Conservation (phyloP, 2,329 filamentous ascomycete species). For the Neofusicoccum parvum region DNA sequence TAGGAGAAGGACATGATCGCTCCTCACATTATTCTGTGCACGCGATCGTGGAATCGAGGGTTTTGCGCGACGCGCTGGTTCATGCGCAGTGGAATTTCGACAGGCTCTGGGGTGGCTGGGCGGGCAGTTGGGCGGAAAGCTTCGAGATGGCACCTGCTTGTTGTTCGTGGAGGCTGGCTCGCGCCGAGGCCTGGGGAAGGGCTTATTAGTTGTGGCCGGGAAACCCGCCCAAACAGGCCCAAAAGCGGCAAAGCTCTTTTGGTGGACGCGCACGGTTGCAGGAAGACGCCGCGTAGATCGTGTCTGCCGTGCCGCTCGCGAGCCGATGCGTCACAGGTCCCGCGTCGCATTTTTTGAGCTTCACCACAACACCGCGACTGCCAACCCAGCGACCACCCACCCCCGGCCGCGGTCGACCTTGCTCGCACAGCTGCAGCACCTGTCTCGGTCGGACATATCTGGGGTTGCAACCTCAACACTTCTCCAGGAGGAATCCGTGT, state of each 20-base stretch:
- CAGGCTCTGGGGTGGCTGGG: slow-evolving; percentile 16
- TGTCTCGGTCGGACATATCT: background rate
- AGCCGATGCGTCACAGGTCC: slow-evolving; percentile 11
- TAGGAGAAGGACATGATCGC: slow-evolving; percentile 50
- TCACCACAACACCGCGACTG: slow-evolving; percentile 2
- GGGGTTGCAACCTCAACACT: background rate
- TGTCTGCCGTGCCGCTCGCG: background rate
- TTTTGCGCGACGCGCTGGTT: background rate
- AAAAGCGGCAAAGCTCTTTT: slow-evolving; percentile 8
- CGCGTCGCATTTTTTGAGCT: slow-evolving; percentile 16
- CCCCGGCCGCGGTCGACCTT: background rate
- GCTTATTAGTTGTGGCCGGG: slow-evolving; percentile 1
- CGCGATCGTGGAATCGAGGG: background rate
- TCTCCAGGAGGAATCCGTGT: background rate
- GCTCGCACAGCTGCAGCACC: background rate
- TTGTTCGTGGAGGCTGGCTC: slow-evolving; percentile 16
- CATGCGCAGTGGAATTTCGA: background rate
- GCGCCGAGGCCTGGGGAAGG: slow-evolving; percentile 10
- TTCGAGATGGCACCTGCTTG: slow-evolving; percentile 5
- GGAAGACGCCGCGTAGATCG: background rate
- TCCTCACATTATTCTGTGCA: slow-evolving; percentile 17
- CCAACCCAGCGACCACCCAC: background rate
- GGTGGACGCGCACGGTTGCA: background rate
- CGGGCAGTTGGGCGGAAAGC: slow-evolving; percentile 12
- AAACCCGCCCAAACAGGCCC: background rate